Evolutionary conservation across 2,329 filamentous ascomycete species (phyloP).

Genomic region (Rutstroemia sp.): DNA sequence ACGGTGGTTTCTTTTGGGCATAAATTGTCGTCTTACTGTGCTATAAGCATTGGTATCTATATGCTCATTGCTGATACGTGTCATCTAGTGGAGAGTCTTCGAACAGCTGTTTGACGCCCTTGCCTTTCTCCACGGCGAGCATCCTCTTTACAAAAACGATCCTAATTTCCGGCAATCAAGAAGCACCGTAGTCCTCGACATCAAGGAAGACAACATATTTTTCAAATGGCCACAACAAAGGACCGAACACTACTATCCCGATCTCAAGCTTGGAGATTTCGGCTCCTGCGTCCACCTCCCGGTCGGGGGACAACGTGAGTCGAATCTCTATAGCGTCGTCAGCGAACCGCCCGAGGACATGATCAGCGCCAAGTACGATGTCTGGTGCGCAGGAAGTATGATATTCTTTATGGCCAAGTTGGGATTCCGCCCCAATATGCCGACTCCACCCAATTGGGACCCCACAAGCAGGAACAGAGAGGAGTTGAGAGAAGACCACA

Average conservation of each 20-base stretch:
- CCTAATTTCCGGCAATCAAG: neutral
- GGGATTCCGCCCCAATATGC: neutral
- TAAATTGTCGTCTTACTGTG: too few relatives aligned
- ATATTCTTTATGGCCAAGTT: neutral
- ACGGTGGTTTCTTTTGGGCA: too few relatives aligned
- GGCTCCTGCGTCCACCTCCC: slow-evolving; percentile 3
- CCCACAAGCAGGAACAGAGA: neutral
- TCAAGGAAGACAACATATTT: slow-evolving; percentile 2
- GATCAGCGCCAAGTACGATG: slow-evolving; percentile 4
- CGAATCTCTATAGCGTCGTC: neutral
- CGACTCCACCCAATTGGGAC: neutral
- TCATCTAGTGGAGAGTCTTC: slow-evolving; percentile 1
- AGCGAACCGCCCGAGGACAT: neutral
- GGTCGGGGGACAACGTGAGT: neutral
- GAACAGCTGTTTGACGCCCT: slow-evolving; percentile 3
- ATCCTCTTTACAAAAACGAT: neutral
- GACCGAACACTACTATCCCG: neutral
- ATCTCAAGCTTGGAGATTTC: slow-evolving; percentile 5
- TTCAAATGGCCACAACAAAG: neutral
- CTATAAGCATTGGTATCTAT: too few relatives aligned
- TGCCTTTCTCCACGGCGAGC: slow-evolving; percentile 3
- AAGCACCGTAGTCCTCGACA: neutral
- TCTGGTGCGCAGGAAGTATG: neutral
- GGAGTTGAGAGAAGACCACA: neutral
- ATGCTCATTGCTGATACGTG: too few relatives aligned